Evolutionary conservation across 805 yeast genomes (phyloP).

Genomic region (Maudiozyma turicensis): DNA sequence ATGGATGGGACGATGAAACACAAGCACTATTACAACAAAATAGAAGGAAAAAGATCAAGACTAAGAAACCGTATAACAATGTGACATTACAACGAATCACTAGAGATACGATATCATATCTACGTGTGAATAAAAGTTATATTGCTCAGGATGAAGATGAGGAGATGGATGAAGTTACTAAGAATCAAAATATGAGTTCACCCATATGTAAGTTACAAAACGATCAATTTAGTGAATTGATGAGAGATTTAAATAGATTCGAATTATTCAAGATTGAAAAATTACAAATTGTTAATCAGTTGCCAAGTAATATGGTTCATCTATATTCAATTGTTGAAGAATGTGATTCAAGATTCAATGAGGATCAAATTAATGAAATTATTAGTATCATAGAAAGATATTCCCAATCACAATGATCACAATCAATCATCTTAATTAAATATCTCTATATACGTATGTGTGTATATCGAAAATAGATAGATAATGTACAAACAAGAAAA

Average conservation of each 20-base stretch:
- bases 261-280: constrained; percentile 73
- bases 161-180: constrained; percentile 4
- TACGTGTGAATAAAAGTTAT: constrained; percentile 14
- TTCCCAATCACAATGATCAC: constrained; percentile 1
- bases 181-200: constrained; percentile 5
- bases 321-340: constrained; percentile 80
- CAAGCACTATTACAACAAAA: constrained; percentile 9
- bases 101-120: constrained; percentile 25
- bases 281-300: constrained; percentile 69
- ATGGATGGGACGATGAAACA: constrained; percentile 28
- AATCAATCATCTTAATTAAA: neutral
- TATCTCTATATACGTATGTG: neutral
- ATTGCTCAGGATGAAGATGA: constrained; percentile 13
- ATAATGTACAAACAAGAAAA: too few species aligned
- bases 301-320: constrained; percentile 73
- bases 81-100: constrained; percentile 31
- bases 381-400: constrained; percentile 44
- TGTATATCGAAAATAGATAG: too few species aligned
- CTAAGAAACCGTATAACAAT: constrained; percentile 24
- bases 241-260: constrained; percentile 30
- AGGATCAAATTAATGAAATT: constrained; percentile 51
- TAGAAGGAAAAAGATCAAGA: constrained; percentile 19
- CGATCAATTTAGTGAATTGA: constrained; percentile 23
- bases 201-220: constrained; percentile 25
- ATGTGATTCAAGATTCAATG: constrained; percentile 77